Percentiles rank a stretch among this genome's conserved stretches.
These are phyloP conservation scores for Epicoccum sorghinum DNA, from an alignment of 2,329 filamentous ascomycete genomes.

Conservation along the genomic window DNA sequence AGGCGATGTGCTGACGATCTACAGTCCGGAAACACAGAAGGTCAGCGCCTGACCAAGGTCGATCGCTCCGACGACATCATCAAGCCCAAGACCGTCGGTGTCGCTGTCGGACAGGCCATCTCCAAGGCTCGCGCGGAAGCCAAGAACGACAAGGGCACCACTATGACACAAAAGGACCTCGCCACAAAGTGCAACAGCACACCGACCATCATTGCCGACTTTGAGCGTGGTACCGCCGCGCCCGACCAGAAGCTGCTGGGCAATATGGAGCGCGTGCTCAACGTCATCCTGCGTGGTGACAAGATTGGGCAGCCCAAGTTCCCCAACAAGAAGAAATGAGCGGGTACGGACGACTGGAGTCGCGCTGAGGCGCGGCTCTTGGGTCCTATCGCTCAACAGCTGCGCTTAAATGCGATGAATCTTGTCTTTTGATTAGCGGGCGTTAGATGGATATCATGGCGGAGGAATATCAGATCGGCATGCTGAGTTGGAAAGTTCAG, in stretches of 20 bases:
- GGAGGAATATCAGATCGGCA: conserved; percentile 21
- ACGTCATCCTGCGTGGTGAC: conserved; percentile 82
- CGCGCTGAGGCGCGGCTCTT: conserved; percentile 1
- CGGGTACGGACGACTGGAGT: conserved; percentile 40
- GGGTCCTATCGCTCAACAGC: not conserved
- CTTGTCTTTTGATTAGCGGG: conserved; percentile 34
- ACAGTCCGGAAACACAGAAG: conserved; percentile 61
- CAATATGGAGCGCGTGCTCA: conserved; percentile 82
- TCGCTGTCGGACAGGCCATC: conserved; percentile 82
- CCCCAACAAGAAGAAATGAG: conserved; percentile 65
- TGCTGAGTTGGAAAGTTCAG: not conserved
- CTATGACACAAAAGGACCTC: conserved; percentile 87
- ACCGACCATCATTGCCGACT: conserved; percentile 77
- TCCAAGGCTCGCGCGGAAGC: conserved; percentile 77
- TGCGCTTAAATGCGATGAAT: conserved; percentile 8
- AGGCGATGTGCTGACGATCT: not conserved
- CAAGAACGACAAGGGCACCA: conserved; percentile 73
- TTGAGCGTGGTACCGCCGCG: conserved; percentile 78
- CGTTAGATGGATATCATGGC: conserved; percentile 34
- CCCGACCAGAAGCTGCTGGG: conserved; percentile 84
- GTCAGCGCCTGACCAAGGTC: conserved; percentile 96
- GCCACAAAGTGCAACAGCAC: conserved; percentile 92
- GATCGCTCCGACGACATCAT: conserved; percentile 97
- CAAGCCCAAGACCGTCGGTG: conserved; percentile 87
- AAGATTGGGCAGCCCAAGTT: conserved; percentile 88